A percentile compares a stretch with the other conserved stretches of the same genome.
These are phyloP conservation scores for Clarkia xantiana DNA, from an alignment of 345 rosid genomes.

Conservation along the genomic window DNA sequence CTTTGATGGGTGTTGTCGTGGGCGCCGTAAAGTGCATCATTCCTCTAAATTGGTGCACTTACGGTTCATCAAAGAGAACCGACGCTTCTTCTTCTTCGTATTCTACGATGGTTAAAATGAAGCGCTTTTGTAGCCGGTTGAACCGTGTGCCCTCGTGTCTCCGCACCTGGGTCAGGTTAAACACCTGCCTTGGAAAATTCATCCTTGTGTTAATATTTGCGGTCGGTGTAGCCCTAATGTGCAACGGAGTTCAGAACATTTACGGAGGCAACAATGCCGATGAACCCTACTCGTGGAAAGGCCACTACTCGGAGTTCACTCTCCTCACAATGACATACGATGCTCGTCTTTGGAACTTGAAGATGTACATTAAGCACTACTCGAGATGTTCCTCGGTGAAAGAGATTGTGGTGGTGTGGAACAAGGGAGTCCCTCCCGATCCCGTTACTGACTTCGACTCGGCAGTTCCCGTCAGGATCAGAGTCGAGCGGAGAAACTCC, in stretches of 20 bases:
- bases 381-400: slow-evolving; percentile 83
- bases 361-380: slow-evolving; percentile 80
- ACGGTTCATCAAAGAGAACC: slow-evolving; percentile 48
- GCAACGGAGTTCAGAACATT: slow-evolving; percentile 40
- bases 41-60: slow-evolving; percentile 70
- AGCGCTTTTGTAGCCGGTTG: slow-evolving; percentile 56
- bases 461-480: slow-evolving; percentile 70
- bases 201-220: slow-evolving; percentile 27
- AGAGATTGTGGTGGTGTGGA: slow-evolving; percentile 94
- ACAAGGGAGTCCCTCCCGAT: slow-evolving; percentile 72
- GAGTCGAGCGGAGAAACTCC: slow-evolving; percentile 60
- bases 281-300: slow-evolving; percentile 48
- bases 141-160: slow-evolving; percentile 46
- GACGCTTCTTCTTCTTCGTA: slow-evolving; percentile 38
- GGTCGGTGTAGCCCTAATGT: slow-evolving; percentile 38
- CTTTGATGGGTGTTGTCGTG: slow-evolving; percentile 46
- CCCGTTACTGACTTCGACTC: slow-evolving; percentile 59
- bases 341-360: slow-evolving; percentile 96
- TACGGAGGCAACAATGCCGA: slow-evolving; percentile 79
- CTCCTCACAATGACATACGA: slow-evolving; percentile 86
- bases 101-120: slow-evolving; percentile 33
- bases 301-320: slow-evolving; percentile 79
- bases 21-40: slow-evolving; percentile 72
- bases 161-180: slow-evolving; percentile 47
- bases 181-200: slow-evolving; percentile 36